Evolutionary conservation across 2,329 filamentous ascomycete genomes (phyloP).

Genomic region (Aspergillus eucalypticola): DNA sequence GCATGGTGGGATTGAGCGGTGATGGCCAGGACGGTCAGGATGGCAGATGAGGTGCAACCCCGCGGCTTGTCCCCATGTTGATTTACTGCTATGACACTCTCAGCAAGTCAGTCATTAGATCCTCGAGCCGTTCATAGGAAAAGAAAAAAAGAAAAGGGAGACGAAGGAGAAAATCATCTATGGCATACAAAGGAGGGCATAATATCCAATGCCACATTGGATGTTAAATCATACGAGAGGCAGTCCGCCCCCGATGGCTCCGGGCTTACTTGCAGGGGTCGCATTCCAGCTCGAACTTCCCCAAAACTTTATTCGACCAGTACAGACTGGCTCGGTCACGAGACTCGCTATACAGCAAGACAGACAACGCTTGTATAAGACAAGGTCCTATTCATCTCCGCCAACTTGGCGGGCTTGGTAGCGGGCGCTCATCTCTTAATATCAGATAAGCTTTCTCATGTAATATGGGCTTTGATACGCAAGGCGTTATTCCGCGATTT

Average conservation of each 20-base stretch:
- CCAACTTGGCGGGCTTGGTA: background rate
- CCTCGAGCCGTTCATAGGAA: background rate
- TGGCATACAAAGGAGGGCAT: background rate
- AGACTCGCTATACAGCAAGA: background rate
- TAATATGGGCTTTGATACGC: background rate
- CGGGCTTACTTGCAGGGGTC: background rate
- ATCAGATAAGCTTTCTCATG: background rate
- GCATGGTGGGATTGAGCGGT: slow-evolving; percentile 15
- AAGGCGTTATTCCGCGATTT: background rate
- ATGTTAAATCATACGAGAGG: background rate
- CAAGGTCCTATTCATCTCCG: background rate
- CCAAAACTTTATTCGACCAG: background rate
- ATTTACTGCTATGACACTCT: background rate
- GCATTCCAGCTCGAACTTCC: background rate
- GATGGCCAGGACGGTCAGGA: slow-evolving; percentile 6
- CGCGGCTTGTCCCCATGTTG: background rate
- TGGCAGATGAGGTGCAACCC: slow-evolving; percentile 11
- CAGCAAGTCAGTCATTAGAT: background rate
- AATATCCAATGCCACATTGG: background rate
- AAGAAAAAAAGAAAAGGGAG: background rate
- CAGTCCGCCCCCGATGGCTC: background rate
- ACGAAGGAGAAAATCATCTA: background rate
- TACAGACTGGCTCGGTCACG: background rate
- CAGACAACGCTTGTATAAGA: background rate
- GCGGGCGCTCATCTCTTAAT: background rate